A percentile compares a stretch with the other conserved stretches of the same genome.
These are phyloP conservation scores for Sporobolomyces pararoseus DNA, from an alignment of 768 basidiomycete genomes.

Conservation along the genomic window DNA sequence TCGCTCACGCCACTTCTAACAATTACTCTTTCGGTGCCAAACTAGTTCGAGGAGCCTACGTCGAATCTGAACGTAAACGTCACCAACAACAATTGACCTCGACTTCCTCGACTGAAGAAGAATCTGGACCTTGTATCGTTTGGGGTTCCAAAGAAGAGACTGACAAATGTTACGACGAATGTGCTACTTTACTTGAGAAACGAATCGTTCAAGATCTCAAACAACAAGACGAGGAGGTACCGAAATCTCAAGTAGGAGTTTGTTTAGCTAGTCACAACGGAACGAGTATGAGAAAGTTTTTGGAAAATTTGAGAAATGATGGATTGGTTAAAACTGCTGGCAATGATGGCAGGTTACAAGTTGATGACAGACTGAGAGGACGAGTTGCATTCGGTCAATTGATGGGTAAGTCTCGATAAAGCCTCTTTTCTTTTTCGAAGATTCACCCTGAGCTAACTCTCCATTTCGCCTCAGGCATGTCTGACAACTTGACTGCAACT, in stretches of 20 bases:
- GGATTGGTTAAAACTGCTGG: constrained; percentile 35
- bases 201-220: constrained; percentile 34
- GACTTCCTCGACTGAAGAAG: neutral
- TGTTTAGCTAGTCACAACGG: constrained; percentile 46
- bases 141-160: constrained; percentile 46
- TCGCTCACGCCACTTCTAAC: constrained; percentile 40
- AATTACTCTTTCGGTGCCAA: constrained; percentile 46
- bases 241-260: constrained; percentile 31
- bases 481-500: constrained; percentile 40
- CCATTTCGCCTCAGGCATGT: constrained; percentile 33
- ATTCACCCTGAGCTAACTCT: neutral
- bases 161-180: constrained; percentile 45
- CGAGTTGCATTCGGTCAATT: constrained; percentile 45
- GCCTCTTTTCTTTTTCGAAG: neutral
- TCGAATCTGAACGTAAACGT: constrained; percentile 40
- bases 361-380: constrained; percentile 41
- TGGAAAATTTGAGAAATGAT: constrained; percentile 31
- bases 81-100: neutral
- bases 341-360: constrained; percentile 24
- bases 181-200: constrained; percentile 39
- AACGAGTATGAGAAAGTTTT: constrained; percentile 37
- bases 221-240: neutral
- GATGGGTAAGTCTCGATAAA: constrained; percentile 39
- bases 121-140: constrained; percentile 37
- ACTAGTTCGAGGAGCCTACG: constrained; percentile 47